Percentiles rank a stretch among this genome's conserved stretches.
Conservation (phyloP, 345 rosid genomes). For the Eucalyptus decipiens region DNA sequence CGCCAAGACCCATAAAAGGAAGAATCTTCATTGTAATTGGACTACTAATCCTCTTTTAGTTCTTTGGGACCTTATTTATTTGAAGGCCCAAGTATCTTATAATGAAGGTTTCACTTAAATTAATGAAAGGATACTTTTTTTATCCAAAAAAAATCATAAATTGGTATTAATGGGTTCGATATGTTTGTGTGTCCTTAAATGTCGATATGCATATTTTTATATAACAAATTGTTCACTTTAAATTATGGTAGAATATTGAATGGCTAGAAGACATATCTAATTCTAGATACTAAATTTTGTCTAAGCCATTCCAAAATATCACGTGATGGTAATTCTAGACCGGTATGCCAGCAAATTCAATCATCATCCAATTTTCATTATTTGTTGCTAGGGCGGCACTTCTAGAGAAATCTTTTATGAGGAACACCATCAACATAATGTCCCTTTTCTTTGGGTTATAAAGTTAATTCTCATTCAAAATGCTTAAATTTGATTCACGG, state of each 20-base stretch:
- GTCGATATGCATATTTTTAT: background rate
- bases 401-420: background rate
- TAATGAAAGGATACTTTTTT: background rate
- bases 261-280: background rate
- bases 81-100: background rate
- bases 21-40: background rate
- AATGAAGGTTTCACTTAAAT: background rate
- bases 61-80: background rate
- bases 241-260: background rate
- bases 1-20: background rate
- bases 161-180: background rate
- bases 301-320: fast-evolving
- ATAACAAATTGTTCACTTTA: background rate
- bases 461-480: background rate
- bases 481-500: background rate
- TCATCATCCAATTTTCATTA: background rate
- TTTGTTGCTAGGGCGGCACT: background rate
- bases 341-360: background rate
- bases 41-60: background rate
- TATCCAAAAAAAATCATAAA: background rate
- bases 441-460: background rate
- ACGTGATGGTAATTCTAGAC: fast-evolving
- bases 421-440: background rate
- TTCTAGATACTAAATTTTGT: background rate
- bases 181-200: background rate